Conservation (phyloP, 306 rosid genomes). For the Prunus persica region Prunus_persica_NCBIv2 NC_034011.1:6262001-6262500, state of each 20-base stretch:
- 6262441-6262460: constrained; percentile 8
- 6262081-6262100: too few relatives aligned
- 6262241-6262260: neutral
- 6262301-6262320: neutral
- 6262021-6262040: neutral
- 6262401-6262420: constrained; percentile 35
- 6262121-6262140: neutral
- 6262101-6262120: neutral
- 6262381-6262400: constrained; percentile 48
- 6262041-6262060: neutral
- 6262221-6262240: neutral
- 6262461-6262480: neutral
- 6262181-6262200: neutral
- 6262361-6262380: constrained; percentile 41
- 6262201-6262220: neutral
- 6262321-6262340: neutral
- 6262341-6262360: constrained; percentile 39
- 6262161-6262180: neutral
- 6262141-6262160: neutral
- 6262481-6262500: constrained; percentile 15
- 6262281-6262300: neutral
- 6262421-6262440: constrained; percentile 25
- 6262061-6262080: neutral
- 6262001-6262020: too few relatives aligned
- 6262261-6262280: neutral